Evolutionary conservation across 768 basidiomycete genomes (phyloP), one percentile per base, ranked within the genome.

Genomic region (Serendipita vermifera): DNA sequence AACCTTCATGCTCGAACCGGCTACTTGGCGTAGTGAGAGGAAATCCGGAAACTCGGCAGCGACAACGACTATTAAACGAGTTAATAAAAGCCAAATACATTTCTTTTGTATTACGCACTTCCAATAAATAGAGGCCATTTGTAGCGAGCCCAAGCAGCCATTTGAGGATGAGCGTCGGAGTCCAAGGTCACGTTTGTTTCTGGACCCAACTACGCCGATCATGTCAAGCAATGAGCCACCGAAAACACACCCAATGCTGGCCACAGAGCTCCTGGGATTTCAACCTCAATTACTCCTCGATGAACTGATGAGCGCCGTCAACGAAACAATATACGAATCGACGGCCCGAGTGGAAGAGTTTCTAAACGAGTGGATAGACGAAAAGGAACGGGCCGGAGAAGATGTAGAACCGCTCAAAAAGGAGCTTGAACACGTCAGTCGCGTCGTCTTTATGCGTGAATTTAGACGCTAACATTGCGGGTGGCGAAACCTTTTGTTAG

Each of bases 261-360:
- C 32, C 20, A 51, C 80, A 0, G 82, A 92, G 68, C 77, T 87
- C 13, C 77, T 92, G 2, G 85, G 86, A 0, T 91, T 90, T 63
- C 81, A 86, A 0, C 89, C 88, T 0, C 85, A 91, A 61, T 77
- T 85, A 17, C 72, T 93, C 3, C 80, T 91, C 1, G 88, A 92
- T 68, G 86, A 92, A 60, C 82, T 91, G 41, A 82, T 89, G 61
- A 87, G 90, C 69, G 79, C 80, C 59, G 81, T 85, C 0, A 84
- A 89, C 62, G 81, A 87, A 58, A 79, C 85, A 2, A 82, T 91
- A 14, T 79, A 81, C 33, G 81, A 85, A 58, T 81, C 82, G 2
- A 81, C 87, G 13, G 84, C 85, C 55, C 85, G 81, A 51, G 80
- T 90, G 72, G 86, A 91, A 63, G 78, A 78, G 60, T 85, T 87